phyloP scores from a whole-genome alignment of 208 protist genomes.

The Crithidia acanthocephali region DNA sequence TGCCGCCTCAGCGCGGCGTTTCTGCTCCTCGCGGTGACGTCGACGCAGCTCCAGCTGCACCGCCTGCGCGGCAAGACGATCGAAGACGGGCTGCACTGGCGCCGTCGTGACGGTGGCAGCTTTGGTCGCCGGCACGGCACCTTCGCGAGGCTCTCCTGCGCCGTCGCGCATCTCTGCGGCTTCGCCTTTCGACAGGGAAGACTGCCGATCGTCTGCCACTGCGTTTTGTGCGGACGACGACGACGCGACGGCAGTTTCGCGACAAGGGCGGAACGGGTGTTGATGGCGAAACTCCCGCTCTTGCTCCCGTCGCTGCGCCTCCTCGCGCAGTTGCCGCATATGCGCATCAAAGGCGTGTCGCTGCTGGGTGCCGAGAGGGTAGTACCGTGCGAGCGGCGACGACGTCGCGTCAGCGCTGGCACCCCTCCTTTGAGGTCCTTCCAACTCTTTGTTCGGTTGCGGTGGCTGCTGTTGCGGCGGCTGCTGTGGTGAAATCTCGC shows the following conservation, averaged over 20 bases:
- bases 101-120: neutral
- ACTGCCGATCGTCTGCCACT: neutral
- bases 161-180: neutral
- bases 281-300: slow-evolving; percentile 26
- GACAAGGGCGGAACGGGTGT: slow-evolving; percentile 26
- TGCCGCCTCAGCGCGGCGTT: slow-evolving; percentile 45
- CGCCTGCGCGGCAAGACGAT: slow-evolving; percentile 53
- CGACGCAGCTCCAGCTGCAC: slow-evolving; percentile 38
- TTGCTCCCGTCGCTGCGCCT: slow-evolving; percentile 3
- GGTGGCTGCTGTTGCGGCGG: too few relatives aligned
- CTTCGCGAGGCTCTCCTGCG: neutral
- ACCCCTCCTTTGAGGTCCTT: too few relatives aligned
- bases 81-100: slow-evolving; percentile 45
- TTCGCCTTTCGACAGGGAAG: too few relatives aligned
- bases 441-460: too few relatives aligned
- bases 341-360: slow-evolving; percentile 59
- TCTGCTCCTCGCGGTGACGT: slow-evolving; percentile 43
- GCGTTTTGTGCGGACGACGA: too few relatives aligned
- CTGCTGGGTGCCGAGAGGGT: slow-evolving; percentile 66
- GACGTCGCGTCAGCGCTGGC: too few relatives aligned
- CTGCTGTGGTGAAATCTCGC: neutral
- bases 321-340: slow-evolving; percentile 31
- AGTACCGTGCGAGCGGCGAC: slow-evolving; percentile 34
- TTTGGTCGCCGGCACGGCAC: neutral
- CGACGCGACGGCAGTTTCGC: neutral